Evolutionary conservation across 2,329 filamentous ascomycete species (phyloP).

Genomic region (Helminthosporium solani): DNA sequence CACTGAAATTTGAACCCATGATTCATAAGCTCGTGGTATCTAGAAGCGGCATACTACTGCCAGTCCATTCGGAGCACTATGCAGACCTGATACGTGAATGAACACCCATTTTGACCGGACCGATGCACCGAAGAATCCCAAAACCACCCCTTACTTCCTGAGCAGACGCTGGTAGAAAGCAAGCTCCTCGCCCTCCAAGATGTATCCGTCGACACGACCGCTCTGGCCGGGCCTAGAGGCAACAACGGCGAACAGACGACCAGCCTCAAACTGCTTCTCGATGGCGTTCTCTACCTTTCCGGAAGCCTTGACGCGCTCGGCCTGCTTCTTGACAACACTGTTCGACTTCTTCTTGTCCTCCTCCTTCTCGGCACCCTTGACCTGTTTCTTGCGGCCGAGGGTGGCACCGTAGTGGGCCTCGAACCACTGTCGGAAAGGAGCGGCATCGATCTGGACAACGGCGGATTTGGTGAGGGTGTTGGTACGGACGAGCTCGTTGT

Average conservation of each 20-base stretch:
- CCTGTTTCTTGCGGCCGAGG: slow-evolving; percentile 86
- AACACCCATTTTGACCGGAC: slow-evolving; percentile 46
- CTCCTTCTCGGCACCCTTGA: slow-evolving; percentile 66
- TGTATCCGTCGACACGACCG: slow-evolving; percentile 94
- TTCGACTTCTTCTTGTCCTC: slow-evolving; percentile 97
- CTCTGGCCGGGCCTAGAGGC: slow-evolving; percentile 94
- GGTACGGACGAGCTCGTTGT: slow-evolving; percentile 99
- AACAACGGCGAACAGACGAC: slow-evolving; percentile 92
- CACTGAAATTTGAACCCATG: slow-evolving; percentile 36
- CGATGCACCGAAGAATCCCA: slow-evolving; percentile 44
- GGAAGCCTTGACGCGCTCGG: slow-evolving; percentile 72
- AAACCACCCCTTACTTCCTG: slow-evolving; percentile 76
- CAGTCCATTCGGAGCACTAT: slow-evolving; percentile 42
- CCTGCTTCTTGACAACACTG: slow-evolving; percentile 94
- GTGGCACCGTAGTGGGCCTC: slow-evolving; percentile 97
- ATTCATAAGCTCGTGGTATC: slow-evolving; percentile 44
- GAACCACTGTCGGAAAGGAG: slow-evolving; percentile 99
- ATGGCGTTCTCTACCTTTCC: slow-evolving; percentile 93
- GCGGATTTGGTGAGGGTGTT: slow-evolving; percentile 99
- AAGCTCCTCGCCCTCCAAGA: slow-evolving; percentile 98
- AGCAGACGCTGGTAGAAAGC: slow-evolving; percentile 99
- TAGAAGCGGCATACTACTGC: slow-evolving; percentile 41
- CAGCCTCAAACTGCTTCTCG: slow-evolving; percentile 99
- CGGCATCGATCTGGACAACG: slow-evolving; percentile 97
- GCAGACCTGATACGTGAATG: slow-evolving; percentile 45